phyloP scores from a whole-genome alignment of 805 yeast species.

The Yarrowia bubula region DNA sequence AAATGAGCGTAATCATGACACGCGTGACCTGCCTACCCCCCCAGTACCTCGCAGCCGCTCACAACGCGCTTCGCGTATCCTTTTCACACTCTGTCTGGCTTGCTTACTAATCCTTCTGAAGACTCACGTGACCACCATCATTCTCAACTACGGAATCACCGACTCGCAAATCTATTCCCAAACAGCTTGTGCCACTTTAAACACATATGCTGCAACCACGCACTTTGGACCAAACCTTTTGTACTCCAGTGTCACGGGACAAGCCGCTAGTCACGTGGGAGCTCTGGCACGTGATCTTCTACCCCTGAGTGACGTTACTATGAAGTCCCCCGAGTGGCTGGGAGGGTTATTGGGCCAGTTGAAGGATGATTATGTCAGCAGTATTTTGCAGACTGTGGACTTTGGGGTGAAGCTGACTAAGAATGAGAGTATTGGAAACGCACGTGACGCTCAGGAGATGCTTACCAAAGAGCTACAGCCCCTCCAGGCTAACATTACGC shows the following conservation, averaged over 20 bases:
- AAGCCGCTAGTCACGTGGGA: slow-evolving; percentile 1
- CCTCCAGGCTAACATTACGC: background rate
- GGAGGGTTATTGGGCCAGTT: background rate
- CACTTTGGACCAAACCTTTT: slow-evolving; percentile 13
- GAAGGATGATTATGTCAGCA: background rate
- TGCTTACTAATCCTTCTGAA: slow-evolving; percentile 1
- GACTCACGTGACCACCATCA: slow-evolving; percentile 2
- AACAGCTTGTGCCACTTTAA: slow-evolving; percentile 12
- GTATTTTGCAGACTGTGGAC: background rate
- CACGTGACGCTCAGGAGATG: background rate
- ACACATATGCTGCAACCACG: slow-evolving; percentile 12
- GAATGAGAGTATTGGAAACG: background rate
- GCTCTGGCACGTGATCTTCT: background rate
- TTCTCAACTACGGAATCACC: slow-evolving; percentile 1
- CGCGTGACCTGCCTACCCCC: background rate
- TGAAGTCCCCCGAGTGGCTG: background rate
- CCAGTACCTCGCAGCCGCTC: background rate
- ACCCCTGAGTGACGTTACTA: background rate
- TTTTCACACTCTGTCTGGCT: background rate
- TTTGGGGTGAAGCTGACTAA: background rate
- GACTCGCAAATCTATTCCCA: slow-evolving; percentile 7
- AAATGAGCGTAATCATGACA: background rate
- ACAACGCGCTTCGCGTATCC: background rate
- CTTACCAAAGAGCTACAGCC: background rate
- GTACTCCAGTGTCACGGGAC: background rate